Percentiles rank a stretch among this genome's conserved stretches.
Evolutionary conservation across 2,329 filamentous ascomycete species (phyloP).

Genomic region (Curvularia sp.): DNA sequence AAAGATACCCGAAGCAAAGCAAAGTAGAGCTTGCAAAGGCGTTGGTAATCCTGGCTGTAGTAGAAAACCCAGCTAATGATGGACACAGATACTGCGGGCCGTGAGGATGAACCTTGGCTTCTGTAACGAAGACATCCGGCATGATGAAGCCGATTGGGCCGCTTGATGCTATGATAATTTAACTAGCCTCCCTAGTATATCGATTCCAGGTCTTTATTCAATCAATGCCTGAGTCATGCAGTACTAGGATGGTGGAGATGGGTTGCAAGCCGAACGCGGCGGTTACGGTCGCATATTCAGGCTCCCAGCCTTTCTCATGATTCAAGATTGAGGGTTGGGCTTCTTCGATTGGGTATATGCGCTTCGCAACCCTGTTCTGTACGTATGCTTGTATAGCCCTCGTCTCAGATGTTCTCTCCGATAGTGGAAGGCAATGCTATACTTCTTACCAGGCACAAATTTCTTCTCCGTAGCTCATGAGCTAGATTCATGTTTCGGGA

Average conservation of each 20-base stretch:
- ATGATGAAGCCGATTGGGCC: too few species aligned
- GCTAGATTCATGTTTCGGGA: background rate
- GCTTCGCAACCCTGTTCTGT: background rate
- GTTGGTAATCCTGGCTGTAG: background rate
- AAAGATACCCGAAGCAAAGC: background rate
- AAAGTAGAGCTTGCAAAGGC: slow-evolving; percentile 6
- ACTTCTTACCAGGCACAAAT: too few species aligned
- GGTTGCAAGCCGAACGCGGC: background rate
- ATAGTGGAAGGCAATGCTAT: background rate
- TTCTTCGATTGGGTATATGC: background rate
- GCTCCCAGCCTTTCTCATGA: background rate
- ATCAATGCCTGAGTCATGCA: background rate
- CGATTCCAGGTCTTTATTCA: background rate
- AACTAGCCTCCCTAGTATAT: background rate
- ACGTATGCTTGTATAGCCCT: background rate
- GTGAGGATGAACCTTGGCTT: slow-evolving; percentile 15
- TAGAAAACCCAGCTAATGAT: background rate
- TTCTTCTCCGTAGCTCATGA: too few species aligned
- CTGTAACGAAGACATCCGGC: background rate
- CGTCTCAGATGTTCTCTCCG: background rate
- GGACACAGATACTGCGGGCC: slow-evolving; percentile 5
- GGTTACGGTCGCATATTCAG: background rate
- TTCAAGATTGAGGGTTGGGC: background rate
- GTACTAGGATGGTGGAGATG: background rate
- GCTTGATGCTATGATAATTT: background rate